Evolutionary conservation across 2,329 filamentous ascomycete species (phyloP), one percentile per base, ranked within the genome.

Genomic region (Colletotrichum sidae): DNA sequence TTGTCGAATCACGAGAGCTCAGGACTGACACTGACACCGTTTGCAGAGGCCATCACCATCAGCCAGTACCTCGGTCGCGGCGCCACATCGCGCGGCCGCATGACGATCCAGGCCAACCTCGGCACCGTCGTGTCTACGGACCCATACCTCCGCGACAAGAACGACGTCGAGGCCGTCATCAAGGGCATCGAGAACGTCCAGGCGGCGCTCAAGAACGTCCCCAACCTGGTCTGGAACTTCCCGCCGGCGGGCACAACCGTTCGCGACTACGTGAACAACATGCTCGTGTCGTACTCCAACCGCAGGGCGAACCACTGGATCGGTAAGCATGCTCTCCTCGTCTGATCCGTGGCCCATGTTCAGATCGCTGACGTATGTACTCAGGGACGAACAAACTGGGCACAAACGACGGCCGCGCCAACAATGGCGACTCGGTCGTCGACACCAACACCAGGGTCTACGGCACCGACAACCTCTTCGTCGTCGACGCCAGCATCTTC

Each of bases 401-500:
- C 11, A 78, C 77, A 0, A 82, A 87, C 60, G 84, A 87, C 52
- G 86, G 86, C 13, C 83, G 84, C 8, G 68, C 76, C 54, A 77
- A 74, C n/a, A 78, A 78, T 51, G 87, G 88, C 13, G 83, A 80
- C 7, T 79, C 86, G 1, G 89, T 91, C 2, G 88, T 91, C 1
- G 89, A 91, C 69, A 73, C 81, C 10, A 80, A 91, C 75, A 85
- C 87, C 61, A 86, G 85, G 76, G 87, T 91, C 6, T 91, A 87
- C 71, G 89, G 88, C 42, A 91, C 86, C 0, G 87, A 90, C 70
- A 91, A 91, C 76, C 79, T 91, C 49, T 90, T 88, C 71, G 85
- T 91, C 12, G 87, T 92, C 4, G 89, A 92, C 70, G 89, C 86
- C 1, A 86, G 85, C 67, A 88, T 92, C 71, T 90, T 91, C 78